Evolutionary conservation across 176 grass and related monocot species (phyloP).

Genomic region (Raddia guianensis): DNA sequence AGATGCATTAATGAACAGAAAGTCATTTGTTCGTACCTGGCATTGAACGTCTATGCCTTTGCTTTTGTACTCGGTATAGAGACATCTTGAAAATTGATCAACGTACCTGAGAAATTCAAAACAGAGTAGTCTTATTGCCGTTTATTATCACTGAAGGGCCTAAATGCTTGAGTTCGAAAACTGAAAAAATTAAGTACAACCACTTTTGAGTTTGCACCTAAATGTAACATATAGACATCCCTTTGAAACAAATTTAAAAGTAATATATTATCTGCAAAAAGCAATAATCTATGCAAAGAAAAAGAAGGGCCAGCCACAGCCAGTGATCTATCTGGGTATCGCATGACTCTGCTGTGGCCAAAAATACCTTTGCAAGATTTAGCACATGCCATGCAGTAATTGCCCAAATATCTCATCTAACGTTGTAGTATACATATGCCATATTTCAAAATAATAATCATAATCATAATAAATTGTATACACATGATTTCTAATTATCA

Average conservation of each 20-base stretch:
- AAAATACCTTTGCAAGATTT: no score
- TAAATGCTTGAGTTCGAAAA: not conserved
- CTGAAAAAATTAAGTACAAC: not conserved
- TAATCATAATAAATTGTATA: not conserved
- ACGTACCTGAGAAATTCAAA: slow-evolving; percentile 50
- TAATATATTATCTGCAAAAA: not conserved
- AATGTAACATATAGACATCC: not conserved
- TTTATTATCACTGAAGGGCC: not conserved
- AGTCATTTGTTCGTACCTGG: slow-evolving; percentile 52
- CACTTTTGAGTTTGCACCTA: not conserved
- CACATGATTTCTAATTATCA: not conserved
- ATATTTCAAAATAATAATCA: no score
- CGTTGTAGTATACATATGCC: no score
- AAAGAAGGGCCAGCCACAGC: no score
- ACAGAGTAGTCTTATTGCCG: not conserved
- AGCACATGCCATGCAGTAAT: no score
- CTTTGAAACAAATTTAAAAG: not conserved
- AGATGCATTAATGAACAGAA: not conserved
- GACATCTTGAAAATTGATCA: slow-evolving; percentile 69
- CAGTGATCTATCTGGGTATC: no score
- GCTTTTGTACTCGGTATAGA: slow-evolving; percentile 73
- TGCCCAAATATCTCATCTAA: no score
- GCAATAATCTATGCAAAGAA: not conserved
- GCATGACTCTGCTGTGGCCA: no score
- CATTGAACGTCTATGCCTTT: slow-evolving; percentile 86